Conservation (phyloP, 192 early-diverging fungal species). For the Rhizophagus clarus region DNA sequence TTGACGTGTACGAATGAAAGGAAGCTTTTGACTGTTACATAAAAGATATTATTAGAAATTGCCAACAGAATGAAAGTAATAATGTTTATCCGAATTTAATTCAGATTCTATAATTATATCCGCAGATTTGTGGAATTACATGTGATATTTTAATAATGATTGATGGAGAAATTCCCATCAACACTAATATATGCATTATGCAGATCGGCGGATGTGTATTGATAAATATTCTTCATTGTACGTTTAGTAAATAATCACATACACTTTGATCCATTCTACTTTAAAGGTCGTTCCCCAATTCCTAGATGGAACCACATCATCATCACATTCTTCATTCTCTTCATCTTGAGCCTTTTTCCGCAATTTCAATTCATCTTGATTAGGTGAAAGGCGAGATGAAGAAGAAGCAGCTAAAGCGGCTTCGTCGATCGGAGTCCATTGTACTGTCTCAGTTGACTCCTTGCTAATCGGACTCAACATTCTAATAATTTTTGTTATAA, state of each 20-base stretch:
- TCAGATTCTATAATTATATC: too few species aligned
- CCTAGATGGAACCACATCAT: conserved; percentile 38
- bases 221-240: neutral
- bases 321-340: conserved; percentile 41
- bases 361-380: conserved; percentile 35
- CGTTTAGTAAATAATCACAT: conserved; percentile 17
- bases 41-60: neutral
- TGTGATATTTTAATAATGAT: too few species aligned
- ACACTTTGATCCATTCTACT: conserved; percentile 54
- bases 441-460: conserved; percentile 35
- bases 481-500: conserved; percentile 25
- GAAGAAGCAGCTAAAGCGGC: conserved; percentile 36
- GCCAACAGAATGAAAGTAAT: too few species aligned
- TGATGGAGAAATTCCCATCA: too few species aligned
- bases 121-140: too few species aligned
- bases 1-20: conserved; percentile 47
- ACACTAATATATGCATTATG: too few species aligned
- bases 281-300: conserved; percentile 51
- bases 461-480: conserved; percentile 40
- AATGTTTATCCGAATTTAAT: too few species aligned
- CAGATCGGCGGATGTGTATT: too few species aligned
- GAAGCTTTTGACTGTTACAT: conserved; percentile 43
- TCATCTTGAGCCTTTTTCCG: conserved; percentile 39
- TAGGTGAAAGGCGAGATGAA: conserved; percentile 31
- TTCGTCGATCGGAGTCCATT: conserved; percentile 36